Conservation (phyloP, 352 stramenopile species). For the Phytophthora capsici region DNA sequence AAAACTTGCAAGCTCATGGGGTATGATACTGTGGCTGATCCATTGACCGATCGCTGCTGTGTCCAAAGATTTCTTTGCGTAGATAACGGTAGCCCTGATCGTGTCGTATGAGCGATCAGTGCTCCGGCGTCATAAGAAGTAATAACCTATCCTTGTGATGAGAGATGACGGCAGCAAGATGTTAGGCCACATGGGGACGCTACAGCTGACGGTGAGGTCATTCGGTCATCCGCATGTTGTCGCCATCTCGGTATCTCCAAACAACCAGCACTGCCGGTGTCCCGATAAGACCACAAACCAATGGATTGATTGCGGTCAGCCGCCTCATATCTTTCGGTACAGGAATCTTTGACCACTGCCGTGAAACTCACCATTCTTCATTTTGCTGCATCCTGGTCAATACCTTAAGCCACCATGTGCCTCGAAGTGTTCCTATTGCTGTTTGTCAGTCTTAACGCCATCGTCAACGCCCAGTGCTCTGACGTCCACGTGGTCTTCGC, state of each 20-base stretch:
- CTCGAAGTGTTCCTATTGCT: conserved; percentile 3
- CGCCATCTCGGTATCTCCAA: no score
- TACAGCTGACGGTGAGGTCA: neutral
- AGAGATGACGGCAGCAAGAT: neutral
- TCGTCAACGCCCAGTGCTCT: conserved; percentile 22
- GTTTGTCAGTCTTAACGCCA: neutral
- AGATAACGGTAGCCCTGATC: no score
- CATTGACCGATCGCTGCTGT: neutral
- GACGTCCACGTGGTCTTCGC: conserved; percentile 40
- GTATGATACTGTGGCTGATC: conserved; percentile 43
- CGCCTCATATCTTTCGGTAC: no score
- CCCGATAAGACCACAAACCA: conserved; percentile 12
- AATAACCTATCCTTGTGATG: neutral
- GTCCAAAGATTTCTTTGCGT: no score
- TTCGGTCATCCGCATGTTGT: no score
- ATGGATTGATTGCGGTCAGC: conserved; percentile 1
- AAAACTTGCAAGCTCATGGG: conserved; percentile 8
- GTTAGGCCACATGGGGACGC: neutral
- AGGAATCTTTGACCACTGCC: neutral
- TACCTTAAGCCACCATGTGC: neutral
- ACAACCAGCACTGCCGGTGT: neutral
- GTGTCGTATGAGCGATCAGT: no score
- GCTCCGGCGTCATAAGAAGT: neutral
- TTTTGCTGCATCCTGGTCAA: conserved; percentile 11
- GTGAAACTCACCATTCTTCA: conserved; percentile 3